phyloP scores from a whole-genome alignment of 371 early-diverging fungal species.

The Mucor indicus region DNA sequence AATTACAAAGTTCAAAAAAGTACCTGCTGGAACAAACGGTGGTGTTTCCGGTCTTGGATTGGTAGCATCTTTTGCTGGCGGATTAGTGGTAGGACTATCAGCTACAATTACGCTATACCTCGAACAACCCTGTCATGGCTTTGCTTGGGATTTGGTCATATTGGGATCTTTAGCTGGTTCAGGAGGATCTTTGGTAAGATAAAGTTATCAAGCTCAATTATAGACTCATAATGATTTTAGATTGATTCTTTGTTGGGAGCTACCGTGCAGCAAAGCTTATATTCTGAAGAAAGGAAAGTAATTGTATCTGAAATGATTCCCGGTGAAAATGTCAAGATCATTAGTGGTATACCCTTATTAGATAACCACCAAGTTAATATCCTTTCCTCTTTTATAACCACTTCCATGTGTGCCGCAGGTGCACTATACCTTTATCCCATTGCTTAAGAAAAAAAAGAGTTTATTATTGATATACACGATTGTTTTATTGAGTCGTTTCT shows the following conservation, averaged over 20 bases:
- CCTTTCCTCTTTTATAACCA: constrained; percentile 12
- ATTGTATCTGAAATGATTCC: constrained; percentile 42
- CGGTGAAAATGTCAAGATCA: constrained; percentile 40
- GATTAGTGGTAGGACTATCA: constrained; percentile 65
- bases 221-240: constrained; percentile 16
- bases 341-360: constrained; percentile 68
- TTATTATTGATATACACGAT: neutral
- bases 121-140: constrained; percentile 43
- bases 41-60: constrained; percentile 69
- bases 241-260: constrained; percentile 88
- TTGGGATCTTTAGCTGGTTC: constrained; percentile 63
- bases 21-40: constrained; percentile 91
- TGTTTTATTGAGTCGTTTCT: neutral
- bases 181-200: constrained; percentile 69
- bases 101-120: constrained; percentile 53
- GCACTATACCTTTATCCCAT: constrained; percentile 14
- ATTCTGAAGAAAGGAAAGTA: constrained; percentile 57
- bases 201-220: neutral
- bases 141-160: constrained; percentile 35
- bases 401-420: constrained; percentile 4
- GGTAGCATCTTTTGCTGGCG: constrained; percentile 71
- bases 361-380: constrained; percentile 74
- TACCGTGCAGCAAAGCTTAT: constrained; percentile 70
- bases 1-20: constrained; percentile 66
- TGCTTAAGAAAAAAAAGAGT: neutral